Conservation (phyloP, 495 filamentous ascomycete genomes). For the Ascodesmis nigricans region DNA sequence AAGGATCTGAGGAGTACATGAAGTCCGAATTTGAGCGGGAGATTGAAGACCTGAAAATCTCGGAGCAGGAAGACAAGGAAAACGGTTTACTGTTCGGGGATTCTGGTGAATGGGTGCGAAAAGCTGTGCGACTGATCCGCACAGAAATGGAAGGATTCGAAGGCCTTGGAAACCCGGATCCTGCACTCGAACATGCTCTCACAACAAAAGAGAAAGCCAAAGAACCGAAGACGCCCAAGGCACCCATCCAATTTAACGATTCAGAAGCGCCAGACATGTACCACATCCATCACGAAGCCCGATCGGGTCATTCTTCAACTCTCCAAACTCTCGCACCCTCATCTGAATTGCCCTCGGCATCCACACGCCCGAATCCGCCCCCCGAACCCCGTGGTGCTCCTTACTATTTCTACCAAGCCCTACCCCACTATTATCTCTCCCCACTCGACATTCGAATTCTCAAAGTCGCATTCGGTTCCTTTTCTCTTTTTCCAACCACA, state of each 20-base stretch:
- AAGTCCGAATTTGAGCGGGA: conserved; percentile 52
- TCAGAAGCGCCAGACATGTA: conserved; percentile 35
- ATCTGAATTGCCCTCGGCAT: conserved; percentile 6
- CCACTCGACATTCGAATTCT: conserved; percentile 89
- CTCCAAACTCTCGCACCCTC: conserved; percentile 6
- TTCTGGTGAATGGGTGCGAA: conserved; percentile 74
- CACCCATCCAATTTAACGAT: conserved; percentile 26
- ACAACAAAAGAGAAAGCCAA: conserved; percentile 30
- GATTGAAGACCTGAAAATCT: conserved; percentile 45
- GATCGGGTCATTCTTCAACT: conserved; percentile 13
- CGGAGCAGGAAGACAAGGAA: conserved; percentile 73
- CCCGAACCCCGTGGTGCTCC: conserved; percentile 23
- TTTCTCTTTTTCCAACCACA: conserved; percentile 63
- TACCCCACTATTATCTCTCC: conserved; percentile 80
- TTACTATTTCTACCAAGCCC: conserved; percentile 77
- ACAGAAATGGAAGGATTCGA: conserved; percentile 19
- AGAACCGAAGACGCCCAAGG: conserved; percentile 28
- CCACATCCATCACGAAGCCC: conserved; percentile 25
- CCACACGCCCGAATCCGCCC: conserved; percentile 9
- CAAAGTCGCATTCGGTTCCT: conserved; percentile 70
- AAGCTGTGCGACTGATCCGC: conserved; percentile 29
- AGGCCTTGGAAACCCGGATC: conserved; percentile 51
- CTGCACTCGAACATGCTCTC: conserved; percentile 10
- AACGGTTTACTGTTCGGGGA: conserved; percentile 92
- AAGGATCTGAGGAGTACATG: conserved; percentile 80